phyloP scores from a whole-genome alignment of 768 basidiomycete genomes.

The Lyophyllum semitale region DNA sequence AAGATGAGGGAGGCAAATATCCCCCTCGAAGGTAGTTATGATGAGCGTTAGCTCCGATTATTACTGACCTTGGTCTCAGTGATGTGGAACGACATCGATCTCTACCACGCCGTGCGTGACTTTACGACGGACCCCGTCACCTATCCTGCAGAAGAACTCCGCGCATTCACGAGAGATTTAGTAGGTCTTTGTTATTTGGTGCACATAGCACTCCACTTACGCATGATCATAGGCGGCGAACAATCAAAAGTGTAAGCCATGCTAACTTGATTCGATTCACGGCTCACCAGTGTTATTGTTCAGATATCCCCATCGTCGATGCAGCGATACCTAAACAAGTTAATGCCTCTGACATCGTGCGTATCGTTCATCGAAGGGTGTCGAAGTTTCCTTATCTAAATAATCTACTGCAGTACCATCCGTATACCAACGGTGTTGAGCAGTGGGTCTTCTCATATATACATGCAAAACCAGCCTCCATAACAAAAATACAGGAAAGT shows the following conservation, averaged over 20 bases:
- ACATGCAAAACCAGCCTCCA: neutral
- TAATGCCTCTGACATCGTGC: slow-evolving; percentile 63
- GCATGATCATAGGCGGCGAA: slow-evolving; percentile 33
- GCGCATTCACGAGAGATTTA: slow-evolving; percentile 54
- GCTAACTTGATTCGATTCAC: neutral
- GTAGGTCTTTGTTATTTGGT: slow-evolving; percentile 33
- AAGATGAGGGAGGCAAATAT: slow-evolving; percentile 66
- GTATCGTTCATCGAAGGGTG: slow-evolving; percentile 14
- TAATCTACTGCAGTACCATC: slow-evolving; percentile 52
- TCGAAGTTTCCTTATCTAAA: neutral
- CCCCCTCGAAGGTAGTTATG: slow-evolving; percentile 66
- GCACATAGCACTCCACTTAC: neutral
- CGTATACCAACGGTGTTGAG: slow-evolving; percentile 64
- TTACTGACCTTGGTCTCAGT: slow-evolving; percentile 34
- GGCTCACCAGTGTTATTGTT: neutral
- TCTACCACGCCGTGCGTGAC: slow-evolving; percentile 69
- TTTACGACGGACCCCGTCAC: slow-evolving; percentile 69
- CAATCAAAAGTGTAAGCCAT: slow-evolving; percentile 46
- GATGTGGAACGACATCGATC: slow-evolving; percentile 81
- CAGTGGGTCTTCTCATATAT: slow-evolving; percentile 36
- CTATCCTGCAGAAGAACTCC: slow-evolving; percentile 58
- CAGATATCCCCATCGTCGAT: slow-evolving; percentile 74
- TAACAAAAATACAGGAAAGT: slow-evolving; percentile 44
- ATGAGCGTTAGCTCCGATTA: neutral
- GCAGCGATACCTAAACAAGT: slow-evolving; percentile 58